Evolutionary conservation across 1,284 basidiomycete genomes (phyloP), one percentile per base, ranked within the genome.

Genomic region (Malassezia psittaci): DNA sequence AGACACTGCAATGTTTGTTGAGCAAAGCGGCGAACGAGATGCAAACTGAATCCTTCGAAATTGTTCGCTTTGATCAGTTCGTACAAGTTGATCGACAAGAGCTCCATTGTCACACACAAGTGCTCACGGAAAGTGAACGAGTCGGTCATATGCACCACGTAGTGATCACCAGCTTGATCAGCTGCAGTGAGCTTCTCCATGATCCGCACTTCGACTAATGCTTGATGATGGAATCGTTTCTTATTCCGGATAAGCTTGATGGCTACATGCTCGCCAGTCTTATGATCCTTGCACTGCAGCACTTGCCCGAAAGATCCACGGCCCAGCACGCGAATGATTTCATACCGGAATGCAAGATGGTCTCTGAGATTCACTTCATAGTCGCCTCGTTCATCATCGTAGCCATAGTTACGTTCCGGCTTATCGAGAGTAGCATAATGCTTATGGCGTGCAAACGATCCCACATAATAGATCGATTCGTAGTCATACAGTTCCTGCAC

Each of bases 171-270:
- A 55, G 98, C 90, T 2, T 87, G 81, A 74, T 98, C 94, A 91
- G 93, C 96, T 85, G 93, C 90, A 45, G 87, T 83, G 66, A 98
- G 79, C 74, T 88, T 96, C 72, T 96, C 89, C 58, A 99, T 79
- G 60, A 99, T 96, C 78, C 96, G 96, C 77, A 98, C 94, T 78
- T 98, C 94, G 18, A 98, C 93, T 35, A 98, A 77, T 4, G 94
- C 94, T 77, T 98, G 94, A 68, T 96, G 88, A 75, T 98, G 93
- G 81, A 98, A 98, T 42, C 94, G 82, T 77, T 96, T 96, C 81
- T 96, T 98, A 79, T 98, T 98, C 37, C 94, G 84, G 67, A 99
- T 98, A 65, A 99, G 94, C 81, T 99, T 99, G 79, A 99, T 85
- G 6, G 94, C 94, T 15, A 96, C 89, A 33, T 88, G 91, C 65